These are phyloP conservation scores for Chiua sp. DNA, from an alignment of 1,284 basidiomycete species.

Conservation along the genomic window DNA sequence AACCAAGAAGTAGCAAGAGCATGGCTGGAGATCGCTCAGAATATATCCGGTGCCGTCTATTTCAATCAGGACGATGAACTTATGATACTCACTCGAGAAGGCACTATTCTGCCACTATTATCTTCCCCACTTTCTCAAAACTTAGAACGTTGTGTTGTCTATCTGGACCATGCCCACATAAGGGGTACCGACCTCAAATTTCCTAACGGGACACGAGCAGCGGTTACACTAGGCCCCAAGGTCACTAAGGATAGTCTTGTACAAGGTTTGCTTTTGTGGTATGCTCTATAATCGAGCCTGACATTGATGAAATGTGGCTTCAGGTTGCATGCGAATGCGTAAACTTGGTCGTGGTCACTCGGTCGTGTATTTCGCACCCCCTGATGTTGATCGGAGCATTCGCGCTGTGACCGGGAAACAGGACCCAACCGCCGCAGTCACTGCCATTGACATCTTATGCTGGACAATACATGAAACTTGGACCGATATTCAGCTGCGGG, in stretches of 20 bases:
- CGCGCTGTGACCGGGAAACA: constrained; percentile 28
- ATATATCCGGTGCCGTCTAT: constrained; percentile 47
- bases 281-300: too few species aligned
- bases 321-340: constrained; percentile 53
- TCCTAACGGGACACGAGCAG: constrained; percentile 46
- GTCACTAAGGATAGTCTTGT: constrained; percentile 55
- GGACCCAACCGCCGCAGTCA: constrained; percentile 9
- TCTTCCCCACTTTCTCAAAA: constrained; percentile 47
- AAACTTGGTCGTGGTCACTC: constrained; percentile 52
- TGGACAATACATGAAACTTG: constrained; percentile 53
- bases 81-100: constrained; percentile 45
- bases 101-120: constrained; percentile 39
- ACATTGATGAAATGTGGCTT: too few species aligned
- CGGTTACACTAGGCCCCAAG: constrained; percentile 55
- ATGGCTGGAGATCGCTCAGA: constrained; percentile 44
- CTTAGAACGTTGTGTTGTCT: constrained; percentile 49
- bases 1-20: constrained; percentile 44
- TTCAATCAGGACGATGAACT: constrained; percentile 50
- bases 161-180: constrained; percentile 61
- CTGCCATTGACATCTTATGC: constrained; percentile 41
- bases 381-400: constrained; percentile 47
- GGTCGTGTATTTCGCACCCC: constrained; percentile 52
- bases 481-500: constrained; percentile 36
- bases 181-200: constrained; percentile 59
- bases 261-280: constrained; percentile 45